Percentiles rank a stretch among this genome's conserved stretches.
Evolutionary conservation across 768 basidiomycete genomes (phyloP).

Genomic region (Boletus rubescentipes): DNA sequence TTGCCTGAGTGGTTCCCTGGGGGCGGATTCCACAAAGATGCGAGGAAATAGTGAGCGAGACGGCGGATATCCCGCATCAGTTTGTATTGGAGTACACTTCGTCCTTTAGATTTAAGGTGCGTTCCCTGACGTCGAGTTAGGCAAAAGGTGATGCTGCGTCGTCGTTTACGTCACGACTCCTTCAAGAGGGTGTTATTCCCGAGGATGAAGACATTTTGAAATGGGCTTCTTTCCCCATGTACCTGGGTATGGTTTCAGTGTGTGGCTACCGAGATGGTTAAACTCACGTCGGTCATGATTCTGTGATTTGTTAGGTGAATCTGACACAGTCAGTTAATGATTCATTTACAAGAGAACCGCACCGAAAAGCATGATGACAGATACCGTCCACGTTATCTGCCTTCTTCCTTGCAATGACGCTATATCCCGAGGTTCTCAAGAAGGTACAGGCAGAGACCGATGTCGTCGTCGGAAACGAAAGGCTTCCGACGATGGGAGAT

Average conservation of each 20-base stretch:
- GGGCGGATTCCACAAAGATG: slow-evolving; percentile 14
- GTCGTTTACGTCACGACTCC: slow-evolving; percentile 12
- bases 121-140: neutral
- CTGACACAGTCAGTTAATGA: slow-evolving; percentile 22
- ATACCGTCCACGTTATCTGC: slow-evolving; percentile 5
- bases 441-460: slow-evolving; percentile 18
- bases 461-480: slow-evolving; percentile 2
- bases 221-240: slow-evolving; percentile 19
- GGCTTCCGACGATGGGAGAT: slow-evolving; percentile 14
- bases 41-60: slow-evolving; percentile 3
- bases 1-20: slow-evolving; percentile 26
- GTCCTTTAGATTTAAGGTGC: neutral
- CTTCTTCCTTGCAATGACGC: slow-evolving; percentile 21
- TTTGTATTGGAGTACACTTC: slow-evolving; percentile 15
- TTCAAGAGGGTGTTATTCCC: slow-evolving; percentile 6
- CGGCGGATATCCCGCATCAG: neutral
- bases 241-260: slow-evolving; percentile 8
- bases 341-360: slow-evolving; percentile 2
- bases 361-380: slow-evolving; percentile 11
- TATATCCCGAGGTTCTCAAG: slow-evolving; percentile 3
- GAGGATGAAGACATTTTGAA: slow-evolving; percentile 14
- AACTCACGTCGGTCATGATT: neutral
- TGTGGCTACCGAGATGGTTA: neutral
- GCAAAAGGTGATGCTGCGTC: slow-evolving; percentile 8
- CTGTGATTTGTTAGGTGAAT: slow-evolving; percentile 23